Conservation (phyloP, 495 filamentous ascomycete genomes). For the Neurospora terricola region DNA sequence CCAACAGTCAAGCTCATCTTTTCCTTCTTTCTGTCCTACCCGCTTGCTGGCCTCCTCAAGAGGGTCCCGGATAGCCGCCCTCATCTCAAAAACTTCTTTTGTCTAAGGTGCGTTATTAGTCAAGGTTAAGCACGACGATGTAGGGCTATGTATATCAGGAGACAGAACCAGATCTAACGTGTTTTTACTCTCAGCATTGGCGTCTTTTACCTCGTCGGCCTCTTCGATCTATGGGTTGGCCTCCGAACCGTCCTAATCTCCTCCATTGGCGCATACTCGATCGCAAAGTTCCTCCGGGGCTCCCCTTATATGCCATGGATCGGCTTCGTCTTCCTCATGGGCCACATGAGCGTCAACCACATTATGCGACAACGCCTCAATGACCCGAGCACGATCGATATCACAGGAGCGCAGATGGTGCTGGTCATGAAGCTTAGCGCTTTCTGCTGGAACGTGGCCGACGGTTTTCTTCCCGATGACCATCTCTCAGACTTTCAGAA, state of each 20-base stretch:
- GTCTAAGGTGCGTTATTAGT: constrained; percentile 48
- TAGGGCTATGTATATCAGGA: background rate
- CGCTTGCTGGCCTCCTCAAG: constrained; percentile 80
- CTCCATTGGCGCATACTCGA: constrained; percentile 68
- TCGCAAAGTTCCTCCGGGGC: constrained; percentile 66
- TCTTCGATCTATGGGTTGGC: constrained; percentile 93
- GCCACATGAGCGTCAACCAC: constrained; percentile 87
- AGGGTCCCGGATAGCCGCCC: constrained; percentile 79
- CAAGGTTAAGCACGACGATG: background rate
- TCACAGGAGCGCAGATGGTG: constrained; percentile 97
- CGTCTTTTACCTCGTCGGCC: constrained; percentile 82
- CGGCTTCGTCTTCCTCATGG: constrained; percentile 88
- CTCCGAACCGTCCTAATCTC: constrained; percentile 70
- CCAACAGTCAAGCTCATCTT: constrained; percentile 79
- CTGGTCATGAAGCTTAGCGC: constrained; percentile 95
- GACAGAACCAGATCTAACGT: background rate
- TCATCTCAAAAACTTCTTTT: constrained; percentile 83
- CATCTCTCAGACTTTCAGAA: constrained; percentile 80
- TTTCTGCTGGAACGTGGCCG: constrained; percentile 96
- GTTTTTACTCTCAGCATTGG: constrained; percentile 41
- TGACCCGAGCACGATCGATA: constrained; percentile 60
- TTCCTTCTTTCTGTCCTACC: constrained; percentile 88
- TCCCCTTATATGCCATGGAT: constrained; percentile 99
- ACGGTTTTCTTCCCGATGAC: constrained; percentile 68
- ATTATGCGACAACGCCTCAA: constrained; percentile 65